phyloP scores from a whole-genome alignment of 176 grass and related monocot species.

The Carex myosuroides region DNA sequence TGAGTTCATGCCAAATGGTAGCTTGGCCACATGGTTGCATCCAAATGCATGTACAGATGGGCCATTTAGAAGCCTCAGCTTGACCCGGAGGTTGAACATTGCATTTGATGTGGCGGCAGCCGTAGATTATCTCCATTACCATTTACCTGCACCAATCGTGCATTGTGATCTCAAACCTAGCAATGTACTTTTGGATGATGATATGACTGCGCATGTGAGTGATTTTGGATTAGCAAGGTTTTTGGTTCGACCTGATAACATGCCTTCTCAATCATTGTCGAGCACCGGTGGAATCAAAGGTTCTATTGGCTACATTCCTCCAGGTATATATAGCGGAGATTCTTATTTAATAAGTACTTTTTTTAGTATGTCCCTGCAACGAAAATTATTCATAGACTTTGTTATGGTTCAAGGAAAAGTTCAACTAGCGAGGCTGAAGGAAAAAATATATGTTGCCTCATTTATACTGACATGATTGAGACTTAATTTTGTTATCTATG shows the following conservation, averaged over 20 bases:
- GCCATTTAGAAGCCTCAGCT: not conserved
- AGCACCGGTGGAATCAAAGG: constrained; percentile 31
- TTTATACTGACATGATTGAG: too few relatives aligned
- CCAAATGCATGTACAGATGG: not conserved
- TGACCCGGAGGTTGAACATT: constrained; percentile 20
- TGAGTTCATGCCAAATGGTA: constrained; percentile 43
- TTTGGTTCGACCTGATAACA: not conserved
- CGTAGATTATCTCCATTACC: constrained; percentile 41
- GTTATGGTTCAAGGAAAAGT: too few relatives aligned
- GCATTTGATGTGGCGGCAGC: constrained; percentile 29
- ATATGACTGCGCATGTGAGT: constrained; percentile 30
- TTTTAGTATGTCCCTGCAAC: too few relatives aligned
- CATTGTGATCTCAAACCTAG: constrained; percentile 46
- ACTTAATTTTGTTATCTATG: too few relatives aligned
- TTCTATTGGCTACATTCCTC: constrained; percentile 48
- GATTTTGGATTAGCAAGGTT: constrained; percentile 39
- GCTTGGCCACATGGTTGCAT: constrained; percentile 28
- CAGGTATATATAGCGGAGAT: not conserved
- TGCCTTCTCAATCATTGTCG: constrained; percentile 14
- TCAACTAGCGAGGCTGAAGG: too few relatives aligned
- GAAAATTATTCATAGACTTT: too few relatives aligned
- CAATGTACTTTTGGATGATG: constrained; percentile 40
- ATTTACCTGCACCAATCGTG: constrained; percentile 23
- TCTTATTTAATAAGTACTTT: not conserved
- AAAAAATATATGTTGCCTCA: too few relatives aligned